Conservation (phyloP, 495 filamentous ascomycete genomes). For the Annulohypoxylon moriforme region DNA sequence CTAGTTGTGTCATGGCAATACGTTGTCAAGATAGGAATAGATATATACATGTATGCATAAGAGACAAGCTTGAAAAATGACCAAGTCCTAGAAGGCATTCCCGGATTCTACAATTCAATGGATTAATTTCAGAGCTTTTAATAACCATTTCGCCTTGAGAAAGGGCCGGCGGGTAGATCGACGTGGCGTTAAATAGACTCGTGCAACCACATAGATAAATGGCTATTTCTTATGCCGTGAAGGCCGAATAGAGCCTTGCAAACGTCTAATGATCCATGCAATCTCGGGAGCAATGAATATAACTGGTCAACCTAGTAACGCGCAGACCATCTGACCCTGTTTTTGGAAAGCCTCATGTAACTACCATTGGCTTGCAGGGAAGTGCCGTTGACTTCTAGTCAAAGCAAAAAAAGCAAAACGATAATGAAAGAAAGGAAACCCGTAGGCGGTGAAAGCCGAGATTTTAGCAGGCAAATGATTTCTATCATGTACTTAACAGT, state of each 20-base stretch:
- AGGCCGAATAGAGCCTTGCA: background rate
- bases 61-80: background rate
- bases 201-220: background rate
- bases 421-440: background rate
- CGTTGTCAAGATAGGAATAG: background rate
- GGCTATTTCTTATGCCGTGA: background rate
- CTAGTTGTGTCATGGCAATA: background rate
- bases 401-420: background rate
- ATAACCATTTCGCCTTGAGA: background rate
- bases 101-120: background rate
- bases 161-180: background rate
- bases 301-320: background rate
- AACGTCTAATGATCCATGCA: background rate
- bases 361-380: background rate
- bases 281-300: background rate
- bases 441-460: background rate
- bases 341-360: background rate
- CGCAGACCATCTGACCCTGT: background rate
- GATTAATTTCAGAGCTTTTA: background rate
- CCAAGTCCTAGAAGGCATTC: background rate
- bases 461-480: background rate
- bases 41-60: background rate
- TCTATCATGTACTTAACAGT: background rate
- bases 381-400: background rate
- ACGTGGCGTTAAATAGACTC: background rate